These are phyloP conservation scores for Erigeron canadensis DNA, from an alignment of 129 eudicot species.

Conservation along the genomic window DNA sequence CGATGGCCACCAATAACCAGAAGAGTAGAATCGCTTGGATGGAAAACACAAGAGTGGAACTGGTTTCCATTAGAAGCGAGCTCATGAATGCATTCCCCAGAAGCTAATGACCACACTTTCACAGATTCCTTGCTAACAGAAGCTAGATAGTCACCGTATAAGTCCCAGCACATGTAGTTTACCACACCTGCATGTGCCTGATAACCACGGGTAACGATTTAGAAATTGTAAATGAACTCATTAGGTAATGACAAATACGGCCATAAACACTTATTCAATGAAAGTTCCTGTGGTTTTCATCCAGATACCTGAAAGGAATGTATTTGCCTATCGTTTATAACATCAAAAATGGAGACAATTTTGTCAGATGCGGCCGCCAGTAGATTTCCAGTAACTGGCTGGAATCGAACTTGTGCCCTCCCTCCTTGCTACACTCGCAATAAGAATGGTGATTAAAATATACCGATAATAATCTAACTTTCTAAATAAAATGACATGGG, in stretches of 20 bases:
- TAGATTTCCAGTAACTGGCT: slow-evolving; percentile 64
- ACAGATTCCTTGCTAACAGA: slow-evolving; percentile 80
- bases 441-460: background rate
- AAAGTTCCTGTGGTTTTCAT: background rate
- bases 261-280: slow-evolving; percentile 4
- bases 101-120: slow-evolving; percentile 80
- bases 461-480: background rate
- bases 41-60: slow-evolving; percentile 91
- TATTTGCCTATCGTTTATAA: slow-evolving; percentile 68
- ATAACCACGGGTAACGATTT: slow-evolving; percentile 7
- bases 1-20: slow-evolving; percentile 79
- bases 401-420: slow-evolving; percentile 85
- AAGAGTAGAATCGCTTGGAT: slow-evolving; percentile 85
- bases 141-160: slow-evolving; percentile 72
- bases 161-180: slow-evolving; percentile 90
- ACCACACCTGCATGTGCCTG: slow-evolving; percentile 81
- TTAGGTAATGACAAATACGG: background rate
- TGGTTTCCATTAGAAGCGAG: slow-evolving; percentile 72
- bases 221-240: background rate
- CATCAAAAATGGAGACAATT: slow-evolving; percentile 71
- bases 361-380: slow-evolving; percentile 80
- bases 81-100: slow-evolving; percentile 87
- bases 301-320: slow-evolving; percentile 69
- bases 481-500: background rate
- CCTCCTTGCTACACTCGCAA: slow-evolving; percentile 68